Evolutionary conservation across 441 rosid species (phyloP).

Genomic region (Gossypium schwendimanii): DNA sequence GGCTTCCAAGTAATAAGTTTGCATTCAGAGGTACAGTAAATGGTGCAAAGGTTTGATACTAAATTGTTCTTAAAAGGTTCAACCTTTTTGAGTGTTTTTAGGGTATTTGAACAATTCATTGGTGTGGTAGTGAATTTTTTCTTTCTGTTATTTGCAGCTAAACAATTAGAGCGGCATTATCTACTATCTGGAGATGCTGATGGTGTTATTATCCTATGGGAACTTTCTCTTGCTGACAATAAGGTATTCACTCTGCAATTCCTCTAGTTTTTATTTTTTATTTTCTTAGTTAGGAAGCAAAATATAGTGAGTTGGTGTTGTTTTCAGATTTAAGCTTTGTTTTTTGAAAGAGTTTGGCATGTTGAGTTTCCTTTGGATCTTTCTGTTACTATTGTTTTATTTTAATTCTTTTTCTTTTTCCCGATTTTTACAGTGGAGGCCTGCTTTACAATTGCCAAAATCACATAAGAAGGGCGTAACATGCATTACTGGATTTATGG

Average conservation of each 20-base stretch:
- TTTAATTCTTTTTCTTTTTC: background rate
- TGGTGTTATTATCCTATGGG: constrained; percentile 74
- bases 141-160: constrained; percentile 34
- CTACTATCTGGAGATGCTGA: constrained; percentile 85
- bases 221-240: constrained; percentile 39
- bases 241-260: constrained; percentile 33
- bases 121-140: background rate
- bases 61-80: background rate
- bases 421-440: constrained; percentile 54
- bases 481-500: constrained; percentile 64
- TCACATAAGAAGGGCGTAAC: constrained; percentile 88
- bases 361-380: background rate
- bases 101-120: background rate
- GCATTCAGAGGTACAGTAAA: constrained; percentile 57
- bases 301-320: background rate
- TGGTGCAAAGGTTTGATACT: background rate
- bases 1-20: constrained; percentile 80
- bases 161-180: constrained; percentile 50
- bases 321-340: background rate
- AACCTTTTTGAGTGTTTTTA: background rate
- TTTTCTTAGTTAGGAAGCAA: background rate
- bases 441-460: constrained; percentile 56
- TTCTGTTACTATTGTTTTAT: background rate
- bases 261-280: background rate
- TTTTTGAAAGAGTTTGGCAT: background rate